A percentile compares a stretch with the other conserved stretches of the same genome.
phyloP scores from a whole-genome alignment of 2,329 filamentous ascomycete species.

The Trichoderma semiorbis region DNA sequence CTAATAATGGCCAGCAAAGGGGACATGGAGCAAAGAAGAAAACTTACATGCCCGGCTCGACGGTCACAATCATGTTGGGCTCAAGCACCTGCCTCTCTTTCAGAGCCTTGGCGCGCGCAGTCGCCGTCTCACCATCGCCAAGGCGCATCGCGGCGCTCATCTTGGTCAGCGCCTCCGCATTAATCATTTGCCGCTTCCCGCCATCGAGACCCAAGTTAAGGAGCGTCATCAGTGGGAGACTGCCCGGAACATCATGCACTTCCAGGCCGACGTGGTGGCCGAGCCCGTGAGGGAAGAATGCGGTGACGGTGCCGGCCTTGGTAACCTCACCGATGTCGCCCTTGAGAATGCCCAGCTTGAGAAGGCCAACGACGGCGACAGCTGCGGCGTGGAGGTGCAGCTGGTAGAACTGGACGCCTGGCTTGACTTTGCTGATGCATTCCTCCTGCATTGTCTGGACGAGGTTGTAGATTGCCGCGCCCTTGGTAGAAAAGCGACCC shows the following conservation, averaged over 20 bases:
- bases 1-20: not conserved
- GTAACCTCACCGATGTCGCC: slow-evolving; percentile 58
- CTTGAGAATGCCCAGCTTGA: slow-evolving; percentile 67
- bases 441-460: slow-evolving; percentile 78
- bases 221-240: slow-evolving; percentile 26
- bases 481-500: slow-evolving; percentile 65
- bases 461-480: slow-evolving; percentile 69
- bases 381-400: slow-evolving; percentile 70
- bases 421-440: slow-evolving; percentile 65
- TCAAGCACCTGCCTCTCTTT: slow-evolving; percentile 43
- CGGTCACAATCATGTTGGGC: slow-evolving; percentile 68
- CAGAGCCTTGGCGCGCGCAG: slow-evolving; percentile 27
- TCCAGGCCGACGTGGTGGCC: slow-evolving; percentile 65
- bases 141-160: slow-evolving; percentile 30
- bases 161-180: slow-evolving; percentile 33
- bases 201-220: slow-evolving; percentile 30
- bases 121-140: slow-evolving; percentile 23
- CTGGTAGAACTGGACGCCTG: slow-evolving; percentile 66
- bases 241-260: slow-evolving; percentile 56
- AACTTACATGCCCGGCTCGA: slow-evolving; percentile 69
- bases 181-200: slow-evolving; percentile 42
- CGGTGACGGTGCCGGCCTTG: slow-evolving; percentile 50
- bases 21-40: not conserved
- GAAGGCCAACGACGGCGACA: slow-evolving; percentile 68
- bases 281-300: slow-evolving; percentile 65